These are phyloP conservation scores for Ogataea trehaloabstinens DNA, from an alignment of 805 yeast genomes.

Conservation along the genomic window DNA sequence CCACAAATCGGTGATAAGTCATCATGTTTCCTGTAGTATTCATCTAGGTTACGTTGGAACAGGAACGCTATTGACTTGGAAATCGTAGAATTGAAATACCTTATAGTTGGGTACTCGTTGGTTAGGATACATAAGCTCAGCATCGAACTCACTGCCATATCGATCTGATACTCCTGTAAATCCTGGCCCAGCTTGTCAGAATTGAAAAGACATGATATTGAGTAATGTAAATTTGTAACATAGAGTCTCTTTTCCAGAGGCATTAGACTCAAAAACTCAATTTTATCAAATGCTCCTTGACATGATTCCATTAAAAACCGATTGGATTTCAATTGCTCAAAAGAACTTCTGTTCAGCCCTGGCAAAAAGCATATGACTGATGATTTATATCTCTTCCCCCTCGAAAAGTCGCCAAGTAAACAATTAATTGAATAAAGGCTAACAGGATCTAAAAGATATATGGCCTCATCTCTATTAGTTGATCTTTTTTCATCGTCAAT, in stretches of 20 bases:
- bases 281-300: slow-evolving; percentile 20
- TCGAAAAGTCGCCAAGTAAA: slow-evolving; percentile 67
- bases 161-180: slow-evolving; percentile 56
- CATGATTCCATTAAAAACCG: slow-evolving; percentile 21
- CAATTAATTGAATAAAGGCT: slow-evolving; percentile 68
- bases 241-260: slow-evolving; percentile 74
- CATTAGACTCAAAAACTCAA: slow-evolving; percentile 45
- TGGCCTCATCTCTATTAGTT: slow-evolving; percentile 50
- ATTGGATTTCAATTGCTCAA: slow-evolving; percentile 14
- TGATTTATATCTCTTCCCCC: slow-evolving; percentile 68
- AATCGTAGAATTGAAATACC: slow-evolving; percentile 62
- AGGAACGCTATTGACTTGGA: slow-evolving; percentile 59
- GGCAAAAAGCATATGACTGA: slow-evolving; percentile 77
- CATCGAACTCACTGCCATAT: slow-evolving; percentile 59
- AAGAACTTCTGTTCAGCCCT: slow-evolving; percentile 34
- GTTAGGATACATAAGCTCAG: slow-evolving; percentile 72
- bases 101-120: slow-evolving; percentile 84
- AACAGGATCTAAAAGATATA: slow-evolving; percentile 71
- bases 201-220: slow-evolving; percentile 74
- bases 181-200: slow-evolving; percentile 62
- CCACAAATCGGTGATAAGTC: slow-evolving; percentile 56
- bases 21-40: slow-evolving; percentile 66
- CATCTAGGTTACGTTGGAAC: slow-evolving; percentile 70
- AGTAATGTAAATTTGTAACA: slow-evolving; percentile 56
- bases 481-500: slow-evolving; percentile 31